Percentiles rank a stretch among this genome's conserved stretches.
phyloP scores from a whole-genome alignment of 73 alveolate species.

The Paramecium pentaurelia region DNA sequence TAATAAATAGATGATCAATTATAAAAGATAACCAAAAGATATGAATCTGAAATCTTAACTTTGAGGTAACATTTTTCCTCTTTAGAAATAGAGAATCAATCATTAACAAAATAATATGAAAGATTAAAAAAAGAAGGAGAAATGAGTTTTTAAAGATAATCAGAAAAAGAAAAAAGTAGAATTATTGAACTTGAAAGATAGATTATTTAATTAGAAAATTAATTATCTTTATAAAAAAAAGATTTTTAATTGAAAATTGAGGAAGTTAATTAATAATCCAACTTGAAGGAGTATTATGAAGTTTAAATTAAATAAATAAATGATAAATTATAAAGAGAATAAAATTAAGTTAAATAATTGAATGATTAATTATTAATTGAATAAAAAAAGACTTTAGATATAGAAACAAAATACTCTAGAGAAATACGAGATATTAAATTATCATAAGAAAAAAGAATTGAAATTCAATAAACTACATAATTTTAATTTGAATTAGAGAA shows the following conservation, averaged over 20 bases:
- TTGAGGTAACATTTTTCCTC: background rate
- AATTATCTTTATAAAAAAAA: background rate
- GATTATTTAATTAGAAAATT: background rate
- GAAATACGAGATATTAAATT: background rate
- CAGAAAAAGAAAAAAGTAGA: slow-evolving; percentile 1
- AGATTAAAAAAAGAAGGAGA: slow-evolving; percentile 23
- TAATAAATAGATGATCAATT: background rate
- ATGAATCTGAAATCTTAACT: background rate
- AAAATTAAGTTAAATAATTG: background rate
- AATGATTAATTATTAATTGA: background rate
- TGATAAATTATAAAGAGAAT: background rate
- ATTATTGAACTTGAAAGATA: background rate
- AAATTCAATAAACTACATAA: background rate
- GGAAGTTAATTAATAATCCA: background rate
- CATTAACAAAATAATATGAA: slow-evolving; percentile 14
- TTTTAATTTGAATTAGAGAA: background rate
- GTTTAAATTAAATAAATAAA: background rate
- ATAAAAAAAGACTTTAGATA: background rate
- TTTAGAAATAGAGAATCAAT: slow-evolving; percentile 7
- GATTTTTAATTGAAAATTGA: background rate
- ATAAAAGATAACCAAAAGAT: background rate
- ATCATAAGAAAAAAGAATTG: background rate
- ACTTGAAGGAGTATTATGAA: background rate
- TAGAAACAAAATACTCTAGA: background rate
- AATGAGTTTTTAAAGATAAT: background rate